A percentile compares a stretch with the other conserved stretches of the same genome.
Conservation (phyloP, 2,329 filamentous ascomycete genomes). For the Aspergillaceae sp. region DNA sequence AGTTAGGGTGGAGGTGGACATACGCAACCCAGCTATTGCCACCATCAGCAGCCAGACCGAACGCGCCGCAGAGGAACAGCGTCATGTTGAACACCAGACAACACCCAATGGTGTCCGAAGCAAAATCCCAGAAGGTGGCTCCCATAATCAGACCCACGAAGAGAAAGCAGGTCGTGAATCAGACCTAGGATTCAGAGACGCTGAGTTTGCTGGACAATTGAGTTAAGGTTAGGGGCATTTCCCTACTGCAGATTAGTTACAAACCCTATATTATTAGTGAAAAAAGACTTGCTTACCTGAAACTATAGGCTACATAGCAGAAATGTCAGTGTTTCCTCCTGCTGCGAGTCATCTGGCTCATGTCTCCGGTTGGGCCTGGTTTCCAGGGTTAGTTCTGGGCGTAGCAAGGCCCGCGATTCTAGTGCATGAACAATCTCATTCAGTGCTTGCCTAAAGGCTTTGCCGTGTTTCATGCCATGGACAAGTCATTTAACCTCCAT, state of each 20-base stretch:
- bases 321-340: no score
- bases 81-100: slow-evolving; percentile 72
- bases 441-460: slow-evolving; percentile 5
- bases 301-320: slow-evolving; percentile 54
- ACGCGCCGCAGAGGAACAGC: slow-evolving; percentile 62
- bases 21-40: slow-evolving; percentile 55
- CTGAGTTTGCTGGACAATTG: slow-evolving; percentile 64
- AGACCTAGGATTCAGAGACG: slow-evolving; percentile 58
- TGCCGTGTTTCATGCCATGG: slow-evolving; percentile 1
- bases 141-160: slow-evolving; percentile 69
- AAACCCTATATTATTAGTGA: no score
- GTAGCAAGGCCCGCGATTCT: background rate
- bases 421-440: slow-evolving; percentile 8
- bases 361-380: no score
- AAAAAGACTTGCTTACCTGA: slow-evolving; percentile 40
- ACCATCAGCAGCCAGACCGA: slow-evolving; percentile 63
- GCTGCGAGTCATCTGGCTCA: no score
- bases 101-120: slow-evolving; percentile 66
- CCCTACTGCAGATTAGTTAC: background rate
- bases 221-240: slow-evolving; percentile 57
- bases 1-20: slow-evolving; percentile 7
- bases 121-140: slow-evolving; percentile 70
- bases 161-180: slow-evolving; percentile 68
- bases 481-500: slow-evolving; percentile 5
- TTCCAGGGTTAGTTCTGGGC: no score